phyloP scores from a whole-genome alignment of 1,284 basidiomycete species.

The Pulchroboletus neoregius region DNA sequence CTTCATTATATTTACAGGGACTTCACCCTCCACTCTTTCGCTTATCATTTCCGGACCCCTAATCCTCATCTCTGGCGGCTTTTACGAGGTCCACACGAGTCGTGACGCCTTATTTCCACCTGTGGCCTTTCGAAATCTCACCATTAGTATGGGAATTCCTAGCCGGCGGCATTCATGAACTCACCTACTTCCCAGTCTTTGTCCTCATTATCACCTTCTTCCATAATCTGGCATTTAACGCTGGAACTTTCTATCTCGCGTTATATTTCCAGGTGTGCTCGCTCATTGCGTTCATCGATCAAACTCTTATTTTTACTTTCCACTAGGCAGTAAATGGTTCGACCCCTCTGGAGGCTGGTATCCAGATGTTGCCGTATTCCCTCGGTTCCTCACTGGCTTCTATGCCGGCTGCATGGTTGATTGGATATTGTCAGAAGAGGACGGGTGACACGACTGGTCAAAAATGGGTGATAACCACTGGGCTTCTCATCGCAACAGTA shows the following conservation, averaged over 20 bases:
- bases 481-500: constrained; percentile 57
- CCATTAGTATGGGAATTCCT: constrained; percentile 46
- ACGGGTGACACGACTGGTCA: constrained; percentile 58
- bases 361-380: constrained; percentile 74
- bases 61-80: constrained; percentile 51
- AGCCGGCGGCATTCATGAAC: constrained; percentile 12
- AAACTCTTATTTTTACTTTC: constrained; percentile 10
- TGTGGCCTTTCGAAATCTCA: constrained; percentile 53
- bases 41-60: constrained; percentile 53
- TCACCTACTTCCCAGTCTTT: constrained; percentile 43
- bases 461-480: constrained; percentile 56
- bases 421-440: constrained; percentile 56
- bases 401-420: constrained; percentile 75
- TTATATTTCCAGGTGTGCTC: constrained; percentile 68
- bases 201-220: constrained; percentile 67
- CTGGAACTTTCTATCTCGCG: constrained; percentile 79
- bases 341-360: constrained; percentile 62
- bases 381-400: constrained; percentile 76
- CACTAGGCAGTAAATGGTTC: constrained; percentile 61
- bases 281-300: constrained; percentile 3
- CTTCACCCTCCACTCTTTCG: constrained; percentile 52
- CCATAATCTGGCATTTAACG: constrained; percentile 75
- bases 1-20: constrained; percentile 45
- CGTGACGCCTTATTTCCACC: constrained; percentile 71
- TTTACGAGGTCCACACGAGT: constrained; percentile 62